Conservation (phyloP, 129 eudicot species). For the Artemisia argyi region DNA sequence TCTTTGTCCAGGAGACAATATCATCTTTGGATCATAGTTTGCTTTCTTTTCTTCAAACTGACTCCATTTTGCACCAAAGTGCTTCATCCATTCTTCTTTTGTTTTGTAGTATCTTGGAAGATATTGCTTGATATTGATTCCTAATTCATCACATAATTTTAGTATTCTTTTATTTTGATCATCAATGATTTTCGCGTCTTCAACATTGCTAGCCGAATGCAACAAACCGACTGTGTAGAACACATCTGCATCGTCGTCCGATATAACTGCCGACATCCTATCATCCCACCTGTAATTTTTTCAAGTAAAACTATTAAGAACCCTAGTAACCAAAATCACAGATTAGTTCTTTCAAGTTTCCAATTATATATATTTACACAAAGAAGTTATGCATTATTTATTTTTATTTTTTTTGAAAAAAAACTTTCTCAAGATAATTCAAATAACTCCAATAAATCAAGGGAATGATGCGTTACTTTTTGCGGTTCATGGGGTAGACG, state of each 20-base stretch:
- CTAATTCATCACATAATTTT: constrained; percentile 49
- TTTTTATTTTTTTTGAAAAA: too few relatives aligned
- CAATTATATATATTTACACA: neutral
- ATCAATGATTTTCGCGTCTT: constrained; percentile 44
- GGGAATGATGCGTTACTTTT: constrained; percentile 39
- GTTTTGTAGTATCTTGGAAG: constrained; percentile 67
- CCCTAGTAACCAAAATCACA: too few relatives aligned
- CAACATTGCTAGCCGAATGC: constrained; percentile 36
- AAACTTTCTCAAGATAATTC: too few relatives aligned
- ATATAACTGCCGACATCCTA: constrained; percentile 70
- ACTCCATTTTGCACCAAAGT: constrained; percentile 82
- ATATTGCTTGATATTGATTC: constrained; percentile 66
- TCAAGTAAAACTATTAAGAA: too few relatives aligned
- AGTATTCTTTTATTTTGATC: constrained; percentile 54
- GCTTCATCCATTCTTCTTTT: constrained; percentile 72
- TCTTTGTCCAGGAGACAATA: constrained; percentile 85
- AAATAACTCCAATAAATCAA: neutral
- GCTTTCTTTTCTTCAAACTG: constrained; percentile 52
- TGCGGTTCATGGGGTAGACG: constrained; percentile 67
- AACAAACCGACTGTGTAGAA: constrained; percentile 70
- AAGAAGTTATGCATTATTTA: too few relatives aligned
- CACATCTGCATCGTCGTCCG: constrained; percentile 73
- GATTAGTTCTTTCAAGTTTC: neutral
- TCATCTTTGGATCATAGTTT: constrained; percentile 74
- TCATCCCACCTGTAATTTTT: constrained; percentile 79